Conservation (phyloP, 176 grass and related monocot genomes). For the bread wheat (Triticum aestivum) region DNA sequence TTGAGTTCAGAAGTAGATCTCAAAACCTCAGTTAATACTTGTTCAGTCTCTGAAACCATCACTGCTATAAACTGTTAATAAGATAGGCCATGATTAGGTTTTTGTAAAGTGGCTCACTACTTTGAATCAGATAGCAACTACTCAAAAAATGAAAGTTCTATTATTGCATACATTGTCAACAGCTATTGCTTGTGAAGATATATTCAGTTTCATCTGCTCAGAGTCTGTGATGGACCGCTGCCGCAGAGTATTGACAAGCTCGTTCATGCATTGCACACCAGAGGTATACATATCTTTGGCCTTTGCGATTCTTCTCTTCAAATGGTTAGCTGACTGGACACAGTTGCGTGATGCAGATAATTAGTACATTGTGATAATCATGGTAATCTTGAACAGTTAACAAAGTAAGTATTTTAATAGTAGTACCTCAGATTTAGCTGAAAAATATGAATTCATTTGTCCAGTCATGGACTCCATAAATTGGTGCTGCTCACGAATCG, state of each 20-base stretch:
- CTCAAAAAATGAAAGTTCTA: not conserved
- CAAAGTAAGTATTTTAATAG: constrained; percentile 10
- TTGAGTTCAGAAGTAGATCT: constrained; percentile 65
- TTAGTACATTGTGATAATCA: constrained; percentile 22
- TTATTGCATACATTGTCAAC: constrained; percentile 65
- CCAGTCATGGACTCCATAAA: constrained; percentile 61
- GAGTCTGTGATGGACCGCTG: constrained; percentile 40
- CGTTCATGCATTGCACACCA: constrained; percentile 55
- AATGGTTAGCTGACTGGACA: constrained; percentile 50
- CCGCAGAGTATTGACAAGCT: constrained; percentile 44
- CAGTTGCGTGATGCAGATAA: constrained; percentile 9
- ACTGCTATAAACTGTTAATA: constrained; percentile 56
- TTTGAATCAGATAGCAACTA: constrained; percentile 24
- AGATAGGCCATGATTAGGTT: constrained; percentile 25
- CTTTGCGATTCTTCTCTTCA: constrained; percentile 61
- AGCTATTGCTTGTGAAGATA: constrained; percentile 45
- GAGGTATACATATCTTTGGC: constrained; percentile 53
- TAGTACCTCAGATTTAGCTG: constrained; percentile 61
- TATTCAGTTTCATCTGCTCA: constrained; percentile 50
- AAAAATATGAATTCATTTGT: constrained; percentile 60
- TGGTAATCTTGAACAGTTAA: not conserved
- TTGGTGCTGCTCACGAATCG: constrained; percentile 55
- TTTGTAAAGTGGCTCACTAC: not conserved
- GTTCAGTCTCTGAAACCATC: constrained; percentile 65
- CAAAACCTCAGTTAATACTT: constrained; percentile 53